A percentile compares a stretch with the other conserved stretches of the same genome.
phyloP scores from a whole-genome alignment of 2,329 filamentous ascomycete species.

The Pezizomycotina sp. region DNA sequence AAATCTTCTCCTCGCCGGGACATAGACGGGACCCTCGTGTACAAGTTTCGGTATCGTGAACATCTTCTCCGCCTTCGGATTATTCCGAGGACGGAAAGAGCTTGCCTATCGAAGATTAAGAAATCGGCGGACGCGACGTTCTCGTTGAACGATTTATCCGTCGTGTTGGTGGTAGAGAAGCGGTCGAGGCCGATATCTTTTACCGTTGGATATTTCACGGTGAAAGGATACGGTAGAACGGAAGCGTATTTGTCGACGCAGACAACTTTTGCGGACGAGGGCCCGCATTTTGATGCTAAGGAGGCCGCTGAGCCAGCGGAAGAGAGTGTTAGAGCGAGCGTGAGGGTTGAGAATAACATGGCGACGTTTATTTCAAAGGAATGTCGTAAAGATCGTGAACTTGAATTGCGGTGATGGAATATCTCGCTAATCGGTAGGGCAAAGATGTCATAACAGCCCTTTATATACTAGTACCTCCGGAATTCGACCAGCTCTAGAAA shows the following conservation, averaged over 20 bases:
- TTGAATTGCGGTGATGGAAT: no score
- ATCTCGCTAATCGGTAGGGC: no score
- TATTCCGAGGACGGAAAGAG: constrained; percentile 29
- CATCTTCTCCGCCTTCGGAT: constrained; percentile 29
- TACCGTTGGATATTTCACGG: constrained; percentile 5
- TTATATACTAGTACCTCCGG: no score
- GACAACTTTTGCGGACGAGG: constrained; percentile 6
- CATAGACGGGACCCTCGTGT: constrained; percentile 33
- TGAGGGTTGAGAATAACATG: no score
- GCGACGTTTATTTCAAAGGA: no score
- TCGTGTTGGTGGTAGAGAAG: constrained; percentile 18
- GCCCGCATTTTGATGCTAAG: constrained; percentile 7
- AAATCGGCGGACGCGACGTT: constrained; percentile 29
- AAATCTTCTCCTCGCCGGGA: constrained; percentile 31
- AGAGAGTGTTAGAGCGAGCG: no score
- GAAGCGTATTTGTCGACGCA: constrained; percentile 6
- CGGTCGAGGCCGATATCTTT: constrained; percentile 3
- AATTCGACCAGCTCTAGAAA: no score
- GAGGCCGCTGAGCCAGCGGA: no score
- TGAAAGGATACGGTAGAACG: constrained; percentile 7
- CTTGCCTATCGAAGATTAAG: constrained; percentile 30
- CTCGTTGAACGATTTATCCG: constrained; percentile 27
- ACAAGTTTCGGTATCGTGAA: constrained; percentile 30
- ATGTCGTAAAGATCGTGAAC: no score
- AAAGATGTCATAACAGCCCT: no score